phyloP scores from a whole-genome alignment of 148 eudicot species.

The Camellia granthamiana region DNA sequence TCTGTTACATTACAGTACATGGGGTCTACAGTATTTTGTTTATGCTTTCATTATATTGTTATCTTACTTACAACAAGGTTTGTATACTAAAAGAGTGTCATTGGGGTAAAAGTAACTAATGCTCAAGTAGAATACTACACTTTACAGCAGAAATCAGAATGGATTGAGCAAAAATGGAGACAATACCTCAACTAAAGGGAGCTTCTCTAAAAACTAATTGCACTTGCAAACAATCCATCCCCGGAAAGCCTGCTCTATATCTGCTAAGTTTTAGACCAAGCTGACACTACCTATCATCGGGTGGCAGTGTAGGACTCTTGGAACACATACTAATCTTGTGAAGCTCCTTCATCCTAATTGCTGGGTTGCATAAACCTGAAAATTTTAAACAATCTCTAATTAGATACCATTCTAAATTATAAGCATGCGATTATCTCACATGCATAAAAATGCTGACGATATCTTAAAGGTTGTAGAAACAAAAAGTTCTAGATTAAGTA shows the following conservation, averaged over 20 bases:
- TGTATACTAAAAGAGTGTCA: not conserved
- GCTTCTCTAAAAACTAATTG: not conserved
- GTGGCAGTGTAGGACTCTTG: conserved; percentile 59
- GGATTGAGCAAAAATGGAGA: not conserved
- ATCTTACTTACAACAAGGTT: not conserved
- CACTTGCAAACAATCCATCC: not conserved
- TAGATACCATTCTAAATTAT: not conserved
- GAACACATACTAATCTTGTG: conserved; percentile 50
- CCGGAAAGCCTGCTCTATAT: not conserved
- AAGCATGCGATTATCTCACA: not conserved
- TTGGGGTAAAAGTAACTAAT: not conserved
- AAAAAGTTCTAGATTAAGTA: not conserved
- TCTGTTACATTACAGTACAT: not conserved
- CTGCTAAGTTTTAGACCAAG: not conserved
- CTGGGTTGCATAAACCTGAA: conserved; percentile 60
- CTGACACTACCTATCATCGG: conserved; percentile 16
- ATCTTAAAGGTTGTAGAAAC: not conserved
- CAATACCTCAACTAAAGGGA: not conserved
- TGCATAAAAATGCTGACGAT: too few species aligned
- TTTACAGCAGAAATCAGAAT: not conserved
- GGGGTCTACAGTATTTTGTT: not conserved
- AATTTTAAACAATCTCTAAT: not conserved
- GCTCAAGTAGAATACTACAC: not conserved
- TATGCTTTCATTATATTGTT: not conserved
- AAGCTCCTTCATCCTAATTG: conserved; percentile 49